These are phyloP conservation scores for Elaeis oleifera DNA, from an alignment of 202 grass and related monocot genomes.

Conservation along the genomic window DNA sequence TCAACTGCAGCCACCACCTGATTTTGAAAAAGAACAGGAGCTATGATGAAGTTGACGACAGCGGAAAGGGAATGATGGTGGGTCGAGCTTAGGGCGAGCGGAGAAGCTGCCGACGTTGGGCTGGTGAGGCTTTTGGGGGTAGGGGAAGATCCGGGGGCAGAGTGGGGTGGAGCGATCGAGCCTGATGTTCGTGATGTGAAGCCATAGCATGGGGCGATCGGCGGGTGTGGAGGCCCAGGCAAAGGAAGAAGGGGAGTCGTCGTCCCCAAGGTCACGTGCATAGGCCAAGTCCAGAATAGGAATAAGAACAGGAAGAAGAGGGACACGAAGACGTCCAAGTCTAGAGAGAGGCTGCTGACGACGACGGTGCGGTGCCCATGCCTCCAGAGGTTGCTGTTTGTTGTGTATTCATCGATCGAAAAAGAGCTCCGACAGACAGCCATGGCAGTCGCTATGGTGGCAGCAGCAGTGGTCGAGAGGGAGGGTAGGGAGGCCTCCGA, in stretches of 20 bases:
- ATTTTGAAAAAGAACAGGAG: not conserved
- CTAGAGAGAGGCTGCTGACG: constrained; percentile 4
- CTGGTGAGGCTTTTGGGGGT: constrained; percentile 55
- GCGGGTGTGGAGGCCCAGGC: constrained; percentile 12
- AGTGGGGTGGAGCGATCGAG: constrained; percentile 26
- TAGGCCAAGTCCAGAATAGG: not conserved
- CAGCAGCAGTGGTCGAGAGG: too few relatives aligned
- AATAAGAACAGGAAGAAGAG: constrained; percentile 16
- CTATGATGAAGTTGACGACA: constrained; percentile 27
- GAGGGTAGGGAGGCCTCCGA: too few relatives aligned
- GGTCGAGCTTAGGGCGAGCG: constrained; percentile 14
- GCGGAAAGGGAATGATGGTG: constrained; percentile 8
- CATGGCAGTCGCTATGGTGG: too few relatives aligned
- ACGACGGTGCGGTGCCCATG: not conserved
- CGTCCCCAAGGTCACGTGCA: not conserved
- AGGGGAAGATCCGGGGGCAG: constrained; percentile 27
- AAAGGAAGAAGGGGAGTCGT: not conserved
- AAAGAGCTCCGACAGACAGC: too few relatives aligned
- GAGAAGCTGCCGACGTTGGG: constrained; percentile 67
- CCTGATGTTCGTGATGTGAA: constrained; percentile 62
- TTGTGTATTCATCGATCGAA: too few relatives aligned
- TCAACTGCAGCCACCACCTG: too few relatives aligned
- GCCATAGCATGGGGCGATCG: constrained; percentile 34
- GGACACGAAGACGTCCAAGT: constrained; percentile 1
- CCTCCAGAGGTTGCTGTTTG: too few relatives aligned